Conservation (phyloP, 805 yeast species). For the Candida orba region DNA sequence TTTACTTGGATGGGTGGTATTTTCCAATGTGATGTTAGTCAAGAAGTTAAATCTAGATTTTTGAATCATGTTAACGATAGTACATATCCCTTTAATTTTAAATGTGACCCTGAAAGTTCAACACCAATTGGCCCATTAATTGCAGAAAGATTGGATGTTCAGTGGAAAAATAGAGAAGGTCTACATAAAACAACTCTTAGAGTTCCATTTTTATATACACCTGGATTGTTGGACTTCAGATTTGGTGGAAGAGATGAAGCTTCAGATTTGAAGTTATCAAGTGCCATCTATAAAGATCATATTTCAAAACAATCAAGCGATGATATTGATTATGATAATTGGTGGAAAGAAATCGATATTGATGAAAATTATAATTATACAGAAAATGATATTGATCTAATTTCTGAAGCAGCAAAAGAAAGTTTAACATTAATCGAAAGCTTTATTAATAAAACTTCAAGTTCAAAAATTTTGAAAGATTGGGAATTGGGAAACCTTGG, state of each 20-base stretch:
- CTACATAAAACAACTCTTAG: constrained; percentile 26
- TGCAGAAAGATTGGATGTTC: constrained; percentile 46
- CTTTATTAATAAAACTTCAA: constrained; percentile 4
- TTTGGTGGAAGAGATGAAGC: constrained; percentile 26
- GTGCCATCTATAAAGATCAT: constrained; percentile 5
- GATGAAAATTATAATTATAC: constrained; percentile 43
- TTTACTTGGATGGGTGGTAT: constrained; percentile 58
- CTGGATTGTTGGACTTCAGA: constrained; percentile 30
- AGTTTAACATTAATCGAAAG: constrained; percentile 16
- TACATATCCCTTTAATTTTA: constrained; percentile 18
- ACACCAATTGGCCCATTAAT: constrained; percentile 48
- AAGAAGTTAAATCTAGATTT: constrained; percentile 21
- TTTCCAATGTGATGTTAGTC: constrained; percentile 40
- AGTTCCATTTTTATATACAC: constrained; percentile 54
- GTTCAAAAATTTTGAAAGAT: constrained; percentile 6
- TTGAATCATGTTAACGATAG: constrained; percentile 13
- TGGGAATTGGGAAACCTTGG: constrained; percentile 19
- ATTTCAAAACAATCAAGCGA: constrained; percentile 10
- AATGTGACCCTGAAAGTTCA: constrained; percentile 31
- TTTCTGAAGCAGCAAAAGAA: constrained; percentile 26
- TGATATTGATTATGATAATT: constrained; percentile 24
- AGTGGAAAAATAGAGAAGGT: constrained; percentile 35
- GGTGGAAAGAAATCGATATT: constrained; percentile 42
- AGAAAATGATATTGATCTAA: constrained; percentile 27
- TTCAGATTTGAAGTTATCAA: constrained; percentile 8